Conservation (phyloP, 768 basidiomycete species). For the Tylopilus plumbeoviolaceoides region DNA sequence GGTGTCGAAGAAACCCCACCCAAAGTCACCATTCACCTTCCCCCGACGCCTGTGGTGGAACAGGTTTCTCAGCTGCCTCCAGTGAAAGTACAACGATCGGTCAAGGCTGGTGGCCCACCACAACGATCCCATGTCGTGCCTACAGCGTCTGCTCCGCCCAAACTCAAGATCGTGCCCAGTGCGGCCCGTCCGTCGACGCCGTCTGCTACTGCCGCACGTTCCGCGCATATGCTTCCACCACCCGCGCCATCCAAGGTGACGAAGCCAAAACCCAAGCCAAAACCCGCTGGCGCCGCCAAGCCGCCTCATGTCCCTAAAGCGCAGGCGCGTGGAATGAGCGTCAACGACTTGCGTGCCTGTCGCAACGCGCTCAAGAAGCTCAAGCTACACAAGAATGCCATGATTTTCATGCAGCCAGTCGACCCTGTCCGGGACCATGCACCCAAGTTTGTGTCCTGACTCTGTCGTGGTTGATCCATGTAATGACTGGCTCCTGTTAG, state of each 20-base stretch:
- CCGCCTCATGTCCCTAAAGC: conserved; percentile 60
- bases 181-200: conserved; percentile 13
- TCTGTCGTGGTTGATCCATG: conserved; percentile 5
- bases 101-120: conserved; percentile 35
- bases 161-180: conserved; percentile 46
- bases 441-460: conserved; percentile 54
- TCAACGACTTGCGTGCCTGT: conserved; percentile 72
- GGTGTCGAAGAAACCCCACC: conserved; percentile 81
- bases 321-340: conserved; percentile 70
- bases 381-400: conserved; percentile 65
- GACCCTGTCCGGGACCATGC: conserved; percentile 92
- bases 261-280: conserved; percentile 27
- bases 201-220: conserved; percentile 13
- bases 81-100: conserved; percentile 42
- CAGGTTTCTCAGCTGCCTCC: conserved; percentile 48
- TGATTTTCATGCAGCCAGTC: conserved; percentile 83
- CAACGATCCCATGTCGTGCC: conserved; percentile 26
- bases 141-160: conserved; percentile 39
- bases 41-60: conserved; percentile 68
- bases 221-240: conserved; percentile 28
- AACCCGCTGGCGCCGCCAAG: conserved; percentile 26
- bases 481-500: conserved; percentile 36
- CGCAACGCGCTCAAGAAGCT: conserved; percentile 79
- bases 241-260: conserved; percentile 23
- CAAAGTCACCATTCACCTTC: conserved; percentile 81